Evolutionary conservation across 805 yeast genomes (phyloP).

Genomic region (Starmerella asiatica): DNA sequence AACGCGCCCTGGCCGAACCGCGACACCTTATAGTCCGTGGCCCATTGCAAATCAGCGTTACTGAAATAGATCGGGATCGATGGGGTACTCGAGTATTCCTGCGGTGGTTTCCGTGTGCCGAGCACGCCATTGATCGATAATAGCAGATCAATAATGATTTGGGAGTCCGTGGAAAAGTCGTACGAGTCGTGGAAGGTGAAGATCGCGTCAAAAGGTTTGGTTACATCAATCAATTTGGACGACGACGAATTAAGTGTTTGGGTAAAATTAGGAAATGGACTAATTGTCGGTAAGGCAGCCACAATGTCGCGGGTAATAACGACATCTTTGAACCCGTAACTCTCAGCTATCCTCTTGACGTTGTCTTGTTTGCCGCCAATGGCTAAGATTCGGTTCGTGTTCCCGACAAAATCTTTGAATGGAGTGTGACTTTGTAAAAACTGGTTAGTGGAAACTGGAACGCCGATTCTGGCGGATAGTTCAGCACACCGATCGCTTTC

Average conservation of each 20-base stretch:
- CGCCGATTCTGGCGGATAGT: constrained; percentile 45
- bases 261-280: constrained; percentile 68
- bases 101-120: constrained; percentile 45
- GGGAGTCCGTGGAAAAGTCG: constrained; percentile 75
- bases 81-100: constrained; percentile 38
- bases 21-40: constrained; percentile 67
- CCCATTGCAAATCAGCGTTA: constrained; percentile 88
- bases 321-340: constrained; percentile 72
- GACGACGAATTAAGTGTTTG: constrained; percentile 47
- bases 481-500: constrained; percentile 64
- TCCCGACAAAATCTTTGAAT: constrained; percentile 64
- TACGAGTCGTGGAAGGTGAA: constrained; percentile 84
- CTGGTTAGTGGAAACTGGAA: constrained; percentile 57
- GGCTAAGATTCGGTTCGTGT: constrained; percentile 61
- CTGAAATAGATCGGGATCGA: constrained; percentile 80
- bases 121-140: constrained; percentile 65
- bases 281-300: constrained; percentile 76
- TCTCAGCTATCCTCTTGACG: constrained; percentile 69
- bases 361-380: constrained; percentile 83
- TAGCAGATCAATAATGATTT: constrained; percentile 68
- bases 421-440: constrained; percentile 92
- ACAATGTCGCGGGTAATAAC: constrained; percentile 70
- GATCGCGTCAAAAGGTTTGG: constrained; percentile 61
- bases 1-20: constrained; percentile 93
- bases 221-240: constrained; percentile 43